Evolutionary conservation across 179 eudicot species (phyloP).

Genomic region (Beta lomatogona): DNA sequence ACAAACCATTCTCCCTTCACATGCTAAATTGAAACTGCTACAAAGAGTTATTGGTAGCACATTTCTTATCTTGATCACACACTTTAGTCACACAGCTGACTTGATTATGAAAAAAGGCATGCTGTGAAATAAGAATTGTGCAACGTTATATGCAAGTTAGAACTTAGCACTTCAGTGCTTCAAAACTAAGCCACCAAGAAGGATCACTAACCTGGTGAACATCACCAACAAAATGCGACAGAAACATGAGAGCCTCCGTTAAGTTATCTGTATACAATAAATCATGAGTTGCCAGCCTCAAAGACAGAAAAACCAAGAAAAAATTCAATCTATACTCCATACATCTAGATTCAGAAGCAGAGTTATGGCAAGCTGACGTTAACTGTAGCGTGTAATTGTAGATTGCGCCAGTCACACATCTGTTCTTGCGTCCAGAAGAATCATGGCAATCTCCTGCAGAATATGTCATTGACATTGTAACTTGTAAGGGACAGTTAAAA

Average conservation of each 20-base stretch:
- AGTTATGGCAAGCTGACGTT: conserved; percentile 44
- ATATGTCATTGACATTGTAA: neutral
- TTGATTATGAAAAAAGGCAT: neutral
- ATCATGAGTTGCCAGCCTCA: neutral
- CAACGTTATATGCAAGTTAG: neutral
- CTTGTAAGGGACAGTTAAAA: neutral
- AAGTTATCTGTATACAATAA: conserved; percentile 67
- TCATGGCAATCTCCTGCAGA: conserved; percentile 93
- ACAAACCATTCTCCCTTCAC: neutral
- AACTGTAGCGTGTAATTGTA: conserved; percentile 87
- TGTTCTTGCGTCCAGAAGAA: conserved; percentile 53
- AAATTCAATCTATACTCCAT: conserved; percentile 14
- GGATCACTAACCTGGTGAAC: conserved; percentile 79
- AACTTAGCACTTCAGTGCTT: too few relatives aligned
- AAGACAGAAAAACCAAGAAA: neutral
- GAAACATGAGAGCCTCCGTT: conserved; percentile 99
- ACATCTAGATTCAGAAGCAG: conserved; percentile 53
- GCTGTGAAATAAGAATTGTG: neutral
- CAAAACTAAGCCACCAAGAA: conserved; percentile 12
- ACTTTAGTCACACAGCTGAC: neutral
- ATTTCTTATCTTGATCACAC: neutral
- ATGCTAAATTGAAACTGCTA: neutral
- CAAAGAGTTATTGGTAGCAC: neutral
- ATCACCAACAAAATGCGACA: conserved; percentile 93
- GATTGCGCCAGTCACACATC: conserved; percentile 90